phyloP scores from a whole-genome alignment of 352 stramenopile species.

The Blastocystis sp. region DNA sequence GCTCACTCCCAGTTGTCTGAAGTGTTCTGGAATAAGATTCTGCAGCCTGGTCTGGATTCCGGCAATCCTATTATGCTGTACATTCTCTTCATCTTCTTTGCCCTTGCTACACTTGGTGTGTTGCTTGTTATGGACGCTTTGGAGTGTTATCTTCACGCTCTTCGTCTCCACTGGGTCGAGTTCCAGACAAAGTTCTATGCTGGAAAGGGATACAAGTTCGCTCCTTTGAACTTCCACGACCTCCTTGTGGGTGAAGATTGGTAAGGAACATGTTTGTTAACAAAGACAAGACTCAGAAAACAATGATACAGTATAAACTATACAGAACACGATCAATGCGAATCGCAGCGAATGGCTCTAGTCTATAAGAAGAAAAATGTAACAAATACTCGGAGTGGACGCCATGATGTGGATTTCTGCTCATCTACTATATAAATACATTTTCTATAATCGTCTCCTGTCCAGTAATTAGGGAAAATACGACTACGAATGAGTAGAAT shows the following conservation, averaged over 20 bases:
- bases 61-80: conserved; percentile 91
- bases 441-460: not conserved
- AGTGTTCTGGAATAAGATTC: conserved; percentile 97
- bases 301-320: not conserved
- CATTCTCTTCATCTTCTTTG: conserved; percentile 81
- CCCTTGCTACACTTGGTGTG: conserved; percentile 88
- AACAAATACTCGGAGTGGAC: not conserved
- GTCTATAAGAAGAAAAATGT: not conserved
- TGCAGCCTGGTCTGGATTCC: conserved; percentile 89
- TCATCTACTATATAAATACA: not conserved
- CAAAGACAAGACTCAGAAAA: not conserved
- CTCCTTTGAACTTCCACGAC: conserved; percentile 84
- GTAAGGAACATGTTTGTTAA: conserved; percentile 49
- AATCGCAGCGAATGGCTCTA: not conserved
- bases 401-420: not conserved
- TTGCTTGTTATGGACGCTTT: conserved; percentile 97
- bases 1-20: conserved; percentile 85
- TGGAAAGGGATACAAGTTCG: conserved; percentile 89
- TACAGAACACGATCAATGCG: not conserved
- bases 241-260: conserved; percentile 67
- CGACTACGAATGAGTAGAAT: not conserved
- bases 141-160: conserved; percentile 96
- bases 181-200: conserved; percentile 99
- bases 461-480: not conserved
- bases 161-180: conserved; percentile 98